Percentiles rank a stretch among this genome's conserved stretches.
Conservation (phyloP, 2,329 filamentous ascomycete species). For the Claviceps quebecensis region DNA sequence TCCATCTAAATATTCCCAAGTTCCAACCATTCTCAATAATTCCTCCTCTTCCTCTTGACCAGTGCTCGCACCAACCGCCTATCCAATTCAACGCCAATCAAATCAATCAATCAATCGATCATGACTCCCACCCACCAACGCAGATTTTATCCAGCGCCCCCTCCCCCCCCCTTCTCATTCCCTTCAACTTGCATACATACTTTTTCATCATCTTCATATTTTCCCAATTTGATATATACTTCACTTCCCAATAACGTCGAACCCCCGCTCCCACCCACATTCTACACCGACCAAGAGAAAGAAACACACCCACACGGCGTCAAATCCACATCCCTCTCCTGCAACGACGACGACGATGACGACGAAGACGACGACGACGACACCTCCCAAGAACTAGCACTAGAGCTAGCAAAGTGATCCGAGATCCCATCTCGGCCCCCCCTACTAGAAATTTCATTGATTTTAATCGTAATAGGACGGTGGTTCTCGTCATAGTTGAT, state of each 20-base stretch:
- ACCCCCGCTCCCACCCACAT: too few species aligned
- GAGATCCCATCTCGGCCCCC: not conserved
- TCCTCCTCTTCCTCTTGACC: too few species aligned
- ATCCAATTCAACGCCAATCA: too few species aligned
- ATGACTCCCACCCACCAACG: too few species aligned
- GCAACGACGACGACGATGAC: not conserved
- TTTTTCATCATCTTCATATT: not conserved
- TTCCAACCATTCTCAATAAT: too few species aligned
- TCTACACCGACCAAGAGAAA: constrained; percentile 4
- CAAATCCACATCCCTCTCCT: constrained; percentile 2
- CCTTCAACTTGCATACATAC: not conserved
- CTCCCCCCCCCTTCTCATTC: too few species aligned
- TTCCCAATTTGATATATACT: not conserved
- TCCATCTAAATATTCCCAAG: too few species aligned
- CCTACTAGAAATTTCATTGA: constrained; percentile 22
- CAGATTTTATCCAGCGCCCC: too few species aligned
- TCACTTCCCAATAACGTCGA: too few species aligned
- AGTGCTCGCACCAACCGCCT: too few species aligned
- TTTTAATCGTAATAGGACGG: constrained; percentile 27
- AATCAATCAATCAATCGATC: too few species aligned
- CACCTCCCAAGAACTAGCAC: not conserved
- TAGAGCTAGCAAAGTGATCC: constrained; percentile 3
- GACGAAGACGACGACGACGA: not conserved
- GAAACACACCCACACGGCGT: constrained; percentile 5
- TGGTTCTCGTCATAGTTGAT: constrained; percentile 21